Base-by-base conservation (phyloP, 352 stramenopile genomes). In the Globisporangium uncinulatum region DNA sequence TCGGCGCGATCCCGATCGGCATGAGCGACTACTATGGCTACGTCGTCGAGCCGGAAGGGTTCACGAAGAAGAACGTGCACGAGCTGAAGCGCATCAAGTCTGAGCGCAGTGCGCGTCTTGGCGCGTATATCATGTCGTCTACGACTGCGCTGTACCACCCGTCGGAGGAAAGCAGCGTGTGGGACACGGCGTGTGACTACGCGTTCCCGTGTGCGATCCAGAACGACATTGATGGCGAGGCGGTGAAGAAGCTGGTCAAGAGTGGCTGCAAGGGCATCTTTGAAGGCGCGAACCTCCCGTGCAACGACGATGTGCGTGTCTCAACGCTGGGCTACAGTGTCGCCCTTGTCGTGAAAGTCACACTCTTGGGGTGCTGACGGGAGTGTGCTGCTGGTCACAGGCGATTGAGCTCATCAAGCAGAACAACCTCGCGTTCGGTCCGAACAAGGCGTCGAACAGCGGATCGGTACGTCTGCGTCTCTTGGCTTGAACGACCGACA, bases 191-290 rank as follows among this genome's bases (percentile, higher is more conserved):
- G 15, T 98, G 94, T 64, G 97, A 99, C 74, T 89, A 99, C 61
- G 94, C 89, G 53, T 98, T 99, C 65, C 93, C 96, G 36, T 98
- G 94, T 66, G 95, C 93, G n/a, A 91, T 89, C 36, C 91, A 98
- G 71, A 94, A 97, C 66, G 86, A 97, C 51, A 85, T 99, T 59
- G 79, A 93, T 61, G 78, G 73, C 49, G 84, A 86, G 10, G 67
- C 67, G 14, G 70, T 83, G 48, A 85, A 86, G 56, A 61, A 82
- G 58, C 75, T 94, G 0, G 71, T 96, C 62, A 89, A 92, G 74
- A 96, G 93, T 64, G 86, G 86, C 54, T 94, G 84, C 74, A 87
- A 93, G 69, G 86, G 85, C 41, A 70, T 96, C 48, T 94, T 96
- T 48, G 86, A 96, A 68, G 85, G 85, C 39, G 83, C 85, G 49